These are phyloP conservation scores for Mycena indigotica DNA, from an alignment of 768 basidiomycete species.

Conservation along the genomic window DNA sequence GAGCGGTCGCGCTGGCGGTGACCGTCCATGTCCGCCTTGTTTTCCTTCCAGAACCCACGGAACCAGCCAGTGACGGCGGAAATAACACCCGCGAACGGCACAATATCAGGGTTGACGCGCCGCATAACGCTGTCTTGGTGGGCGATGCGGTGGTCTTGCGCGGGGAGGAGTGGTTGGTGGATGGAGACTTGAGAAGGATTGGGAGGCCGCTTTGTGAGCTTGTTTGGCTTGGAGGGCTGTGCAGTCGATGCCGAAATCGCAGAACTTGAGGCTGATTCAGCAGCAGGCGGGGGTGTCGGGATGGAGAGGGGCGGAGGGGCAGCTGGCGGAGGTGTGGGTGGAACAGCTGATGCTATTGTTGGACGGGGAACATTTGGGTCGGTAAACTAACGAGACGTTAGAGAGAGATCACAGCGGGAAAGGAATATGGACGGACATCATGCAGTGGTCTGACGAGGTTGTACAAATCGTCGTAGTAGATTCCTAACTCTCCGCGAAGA, in stretches of 20 bases:
- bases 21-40: not conserved
- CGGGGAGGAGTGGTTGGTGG: conserved; percentile 43
- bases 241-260: not conserved
- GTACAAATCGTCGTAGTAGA: conserved; percentile 65
- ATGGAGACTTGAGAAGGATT: conserved; percentile 1
- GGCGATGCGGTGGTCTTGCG: conserved; percentile 29
- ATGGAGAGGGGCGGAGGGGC: not conserved
- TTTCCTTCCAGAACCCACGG: conserved; percentile 1
- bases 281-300: not conserved
- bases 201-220: conserved; percentile 5
- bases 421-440: conserved; percentile 36
- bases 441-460: conserved; percentile 58
- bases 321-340: conserved; percentile 15
- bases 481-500: conserved; percentile 59
- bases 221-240: not conserved
- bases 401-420: not conserved
- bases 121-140: conserved; percentile 33
- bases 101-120: conserved; percentile 31
- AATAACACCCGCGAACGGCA: conserved; percentile 41
- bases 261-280: not conserved
- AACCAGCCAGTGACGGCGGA: conserved; percentile 23
- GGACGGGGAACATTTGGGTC: conserved; percentile 37
- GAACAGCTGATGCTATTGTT: conserved; percentile 9
- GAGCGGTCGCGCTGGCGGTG: conserved; percentile 13
- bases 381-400: not conserved